Percentiles rank a stretch among this genome's conserved stretches.
These are phyloP conservation scores for Vitellaria paradoxa DNA, from an alignment of 179 eudicot species.

Conservation along the genomic window DNA sequence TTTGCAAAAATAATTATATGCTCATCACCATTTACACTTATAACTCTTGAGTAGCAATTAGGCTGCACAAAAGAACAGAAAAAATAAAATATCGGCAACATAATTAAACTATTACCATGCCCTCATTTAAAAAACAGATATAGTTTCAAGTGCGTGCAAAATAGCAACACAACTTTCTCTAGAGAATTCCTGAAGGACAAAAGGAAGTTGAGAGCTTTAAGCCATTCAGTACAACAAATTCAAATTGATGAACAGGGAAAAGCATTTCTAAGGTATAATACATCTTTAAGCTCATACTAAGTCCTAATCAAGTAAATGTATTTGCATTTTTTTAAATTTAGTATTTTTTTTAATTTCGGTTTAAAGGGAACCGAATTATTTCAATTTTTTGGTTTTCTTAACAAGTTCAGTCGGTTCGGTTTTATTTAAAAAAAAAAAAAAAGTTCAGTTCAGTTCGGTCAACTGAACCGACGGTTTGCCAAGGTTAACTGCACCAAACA, in stretches of 20 bases:
- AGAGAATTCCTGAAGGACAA: not conserved
- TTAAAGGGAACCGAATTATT: too few relatives aligned
- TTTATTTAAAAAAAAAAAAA: too few relatives aligned
- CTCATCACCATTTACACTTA: slow-evolving; percentile 74
- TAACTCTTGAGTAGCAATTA: slow-evolving; percentile 93
- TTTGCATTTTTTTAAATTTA: too few relatives aligned
- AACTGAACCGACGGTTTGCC: too few relatives aligned
- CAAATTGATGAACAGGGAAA: not conserved
- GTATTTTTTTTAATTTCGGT: too few relatives aligned
- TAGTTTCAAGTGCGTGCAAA: not conserved
- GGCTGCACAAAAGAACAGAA: slow-evolving; percentile 62
- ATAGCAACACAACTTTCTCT: not conserved
- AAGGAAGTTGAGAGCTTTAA: not conserved
- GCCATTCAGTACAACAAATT: not conserved
- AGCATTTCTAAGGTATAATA: not conserved
- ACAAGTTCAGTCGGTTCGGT: too few relatives aligned
- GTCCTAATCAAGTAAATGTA: too few relatives aligned
- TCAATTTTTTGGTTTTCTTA: too few relatives aligned
- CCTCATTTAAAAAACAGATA: not conserved
- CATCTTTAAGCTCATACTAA: too few relatives aligned
- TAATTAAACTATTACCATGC: not conserved
- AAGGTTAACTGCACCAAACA: not conserved
- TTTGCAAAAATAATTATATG: slow-evolving; percentile 95
- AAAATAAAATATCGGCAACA: not conserved
- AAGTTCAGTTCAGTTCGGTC: too few relatives aligned